Conservation (phyloP, 352 stramenopile species). For the Phytophthora capsici region DNA sequence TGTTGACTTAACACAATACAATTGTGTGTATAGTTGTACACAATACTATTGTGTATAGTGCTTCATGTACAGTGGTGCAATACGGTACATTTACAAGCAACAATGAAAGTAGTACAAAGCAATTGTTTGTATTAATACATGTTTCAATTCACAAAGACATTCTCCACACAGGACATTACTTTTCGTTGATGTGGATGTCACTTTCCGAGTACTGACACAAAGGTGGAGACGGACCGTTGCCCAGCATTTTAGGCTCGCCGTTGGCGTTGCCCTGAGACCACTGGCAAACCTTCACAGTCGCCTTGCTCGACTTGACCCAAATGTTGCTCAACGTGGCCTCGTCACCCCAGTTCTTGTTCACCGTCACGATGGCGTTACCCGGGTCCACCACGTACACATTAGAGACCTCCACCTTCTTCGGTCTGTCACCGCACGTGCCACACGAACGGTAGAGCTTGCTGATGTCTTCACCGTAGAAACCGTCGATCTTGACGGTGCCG, state of each 20-base stretch:
- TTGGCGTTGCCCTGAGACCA: constrained; percentile 37
- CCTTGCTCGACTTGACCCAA: constrained; percentile 14
- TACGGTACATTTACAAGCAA: no score
- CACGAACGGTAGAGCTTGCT: constrained; percentile 29
- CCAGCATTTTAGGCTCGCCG: constrained; percentile 28
- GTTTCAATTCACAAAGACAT: no score
- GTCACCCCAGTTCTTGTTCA: constrained; percentile 52
- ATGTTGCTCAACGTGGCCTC: constrained; percentile 52
- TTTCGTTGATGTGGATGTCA: constrained; percentile 29
- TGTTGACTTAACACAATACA: no score
- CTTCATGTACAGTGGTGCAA: no score
- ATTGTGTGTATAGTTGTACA: no score
- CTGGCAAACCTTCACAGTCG: constrained; percentile 32
- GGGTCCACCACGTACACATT: constrained; percentile 46
- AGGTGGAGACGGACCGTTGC: constrained; percentile 29
- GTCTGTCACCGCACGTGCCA: constrained; percentile 17
- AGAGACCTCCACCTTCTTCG: constrained; percentile 5
- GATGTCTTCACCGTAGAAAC: constrained; percentile 24
- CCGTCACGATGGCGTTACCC: constrained; percentile 37
- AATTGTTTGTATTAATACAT: no score
- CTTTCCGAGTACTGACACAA: constrained; percentile 37
- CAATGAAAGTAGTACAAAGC: no score
- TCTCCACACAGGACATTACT: no score
- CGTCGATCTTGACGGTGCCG: constrained; percentile 23
- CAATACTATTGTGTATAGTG: no score